Evolutionary conservation across 2,329 filamentous ascomycete genomes (phyloP), one percentile per base, ranked within the genome.

Genomic region (Fusarium sarcochroum): DNA sequence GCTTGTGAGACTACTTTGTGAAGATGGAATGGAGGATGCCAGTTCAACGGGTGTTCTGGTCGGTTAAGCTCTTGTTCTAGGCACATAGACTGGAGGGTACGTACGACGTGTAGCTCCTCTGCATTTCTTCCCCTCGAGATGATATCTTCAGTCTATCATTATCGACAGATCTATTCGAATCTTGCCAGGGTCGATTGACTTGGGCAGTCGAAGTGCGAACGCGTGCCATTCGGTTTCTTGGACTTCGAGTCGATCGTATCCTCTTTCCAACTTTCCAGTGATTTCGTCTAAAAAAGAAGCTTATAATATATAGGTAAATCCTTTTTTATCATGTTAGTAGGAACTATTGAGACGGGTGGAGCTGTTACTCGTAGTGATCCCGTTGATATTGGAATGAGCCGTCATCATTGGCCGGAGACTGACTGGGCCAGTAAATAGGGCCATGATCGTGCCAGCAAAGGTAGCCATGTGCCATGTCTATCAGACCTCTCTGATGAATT

Each of bases 381-480:
- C 37, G 10, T 2, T 34, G 25, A 10, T 65, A 66, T 17, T 46
- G 30, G 2, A 60, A 13, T 1, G 7, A 30, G 9, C 20, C 14
- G 3, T 30, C 37, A 13, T 20, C 10, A 4, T 3, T 20, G 2
- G 17, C 30, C 4, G 6, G 5, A n/a, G 13, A 4, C 6, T 11
- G 38, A 49, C 3, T 13, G 3, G 35, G 40, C 64, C 64, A 68
- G 13, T 51, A 50, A 7, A 2, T 1, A 6, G n/a, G 3, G 2
- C 64, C 63, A 23, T 68, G 41, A 0, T 5, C 11, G 6, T 3
- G 3, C 7, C 30, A 5, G 11, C 64, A 68, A 17, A 68, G 40
- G 2, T 54, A 68, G 8, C 9, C 10, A 5, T 68, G 64, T 4
- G 64, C 35, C 63, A 68, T 60, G 6, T 64, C 17, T 5, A 59